Evolutionary conservation across 192 early-diverging fungal species (phyloP), one percentile per base, ranked within the genome.

Genomic region (Entomortierella lignicola): DNA sequence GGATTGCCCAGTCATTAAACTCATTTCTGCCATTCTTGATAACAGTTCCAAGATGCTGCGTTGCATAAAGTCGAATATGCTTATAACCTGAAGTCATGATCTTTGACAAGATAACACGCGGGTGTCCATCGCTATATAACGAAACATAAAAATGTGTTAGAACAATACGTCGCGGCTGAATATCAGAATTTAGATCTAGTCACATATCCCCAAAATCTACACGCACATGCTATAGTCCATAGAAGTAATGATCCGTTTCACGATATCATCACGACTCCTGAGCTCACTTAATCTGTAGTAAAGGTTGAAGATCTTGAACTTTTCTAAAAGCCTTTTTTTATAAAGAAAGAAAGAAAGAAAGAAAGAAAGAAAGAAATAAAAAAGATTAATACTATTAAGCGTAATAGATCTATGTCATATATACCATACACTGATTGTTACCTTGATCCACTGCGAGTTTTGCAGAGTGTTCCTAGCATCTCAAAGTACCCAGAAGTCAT

Each of bases 51-150:
- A 94, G 68, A 67, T 92, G 89, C 57, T 88, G 71, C 0, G 94
- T 96, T 6, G 94, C 87, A 72, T 89, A 94, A 11, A 94, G 71
- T 1, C 94, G 90, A 30, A 94, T 88, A 29, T 87, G 86, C 48
- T 95, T 94, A 64, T 96, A 92, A 0, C 92, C 92, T 8, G 92
- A 93, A 2, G 93, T 93, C 89, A 95, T 91, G 17, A 96, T 81
- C 72, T 96, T 96, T 30, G 92, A 92, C 5, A 96, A 66, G 5
- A 96, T 82, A 7, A 94, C 86, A 8, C 94, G 85, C 0, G 92
- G 87, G 77, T 96, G 94, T 0, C 92, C 93, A 62, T 96, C 93
- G 42, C 91, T 92, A n/a, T n/a, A n/a, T n/a, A n/a, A n/a, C n/a
- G n/a, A n/a, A n/a, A n/a, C n/a, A n/a, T n/a, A n/a, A n/a, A n/a